phyloP scores from a whole-genome alignment of 352 stramenopile genomes.

The Globisporangium sylvaticum region DNA sequence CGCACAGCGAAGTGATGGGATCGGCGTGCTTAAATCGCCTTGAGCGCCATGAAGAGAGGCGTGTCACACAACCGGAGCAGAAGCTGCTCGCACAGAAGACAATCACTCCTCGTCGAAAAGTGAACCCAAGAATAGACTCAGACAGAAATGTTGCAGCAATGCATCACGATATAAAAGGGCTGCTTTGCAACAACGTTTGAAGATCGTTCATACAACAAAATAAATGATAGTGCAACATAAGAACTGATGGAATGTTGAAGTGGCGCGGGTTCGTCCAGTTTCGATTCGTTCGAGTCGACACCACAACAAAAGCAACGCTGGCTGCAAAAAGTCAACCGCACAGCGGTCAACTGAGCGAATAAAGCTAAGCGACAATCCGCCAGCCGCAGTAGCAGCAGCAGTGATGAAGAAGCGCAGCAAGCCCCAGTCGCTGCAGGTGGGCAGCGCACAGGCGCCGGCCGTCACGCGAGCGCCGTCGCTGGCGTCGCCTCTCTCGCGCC shows the following conservation, averaged over 20 bases:
- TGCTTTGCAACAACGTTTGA: not conserved
- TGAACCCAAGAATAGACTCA: conserved; percentile 5
- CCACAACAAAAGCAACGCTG: too few relatives aligned
- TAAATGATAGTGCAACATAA: not conserved
- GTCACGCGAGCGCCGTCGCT: not conserved
- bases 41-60: not conserved
- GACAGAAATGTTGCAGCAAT: not conserved
- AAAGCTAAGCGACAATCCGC: too few relatives aligned
- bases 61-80: not conserved
- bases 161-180: not conserved
- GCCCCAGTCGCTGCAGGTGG: conserved; percentile 4
- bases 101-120: not conserved
- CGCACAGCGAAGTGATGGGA: not conserved
- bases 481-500: conserved; percentile 2
- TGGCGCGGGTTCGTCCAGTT: too few relatives aligned
- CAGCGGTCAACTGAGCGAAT: too few relatives aligned
- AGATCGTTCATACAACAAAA: conserved; percentile 1
- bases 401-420: conserved; percentile 10
- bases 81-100: not conserved
- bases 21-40: not conserved
- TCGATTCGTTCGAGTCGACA: too few relatives aligned
- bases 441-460: not conserved
- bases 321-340: too few relatives aligned
- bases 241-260: too few relatives aligned
- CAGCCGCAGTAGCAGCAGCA: too few relatives aligned